Conservation (phyloP, 2,329 filamentous ascomycete genomes). For the Beauveria medogensis region DNA sequence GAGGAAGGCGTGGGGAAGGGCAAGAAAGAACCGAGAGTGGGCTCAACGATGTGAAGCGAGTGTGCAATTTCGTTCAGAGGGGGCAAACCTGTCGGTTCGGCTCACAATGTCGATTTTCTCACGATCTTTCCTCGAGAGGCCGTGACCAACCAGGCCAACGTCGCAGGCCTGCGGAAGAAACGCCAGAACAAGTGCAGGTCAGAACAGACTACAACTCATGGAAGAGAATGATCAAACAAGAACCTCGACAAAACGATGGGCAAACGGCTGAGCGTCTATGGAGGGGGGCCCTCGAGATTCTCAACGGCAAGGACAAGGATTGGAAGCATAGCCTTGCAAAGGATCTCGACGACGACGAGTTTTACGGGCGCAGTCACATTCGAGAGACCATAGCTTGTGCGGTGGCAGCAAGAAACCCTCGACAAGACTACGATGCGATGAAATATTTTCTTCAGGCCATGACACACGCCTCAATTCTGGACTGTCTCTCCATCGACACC, state of each 20-base stretch:
- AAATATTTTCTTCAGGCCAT: slow-evolving; percentile 1
- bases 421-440: not conserved
- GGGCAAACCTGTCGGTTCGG: not conserved
- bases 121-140: not conserved
- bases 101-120: not conserved
- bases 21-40: not conserved
- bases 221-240: not conserved
- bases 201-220: slow-evolving; percentile 3
- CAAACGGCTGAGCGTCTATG: not conserved
- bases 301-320: not conserved
- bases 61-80: not conserved
- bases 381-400: not conserved
- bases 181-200: not conserved
- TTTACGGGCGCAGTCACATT: slow-evolving; percentile 1
- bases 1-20: not conserved
- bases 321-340: not conserved
- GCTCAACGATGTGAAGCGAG: not conserved
- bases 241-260: not conserved
- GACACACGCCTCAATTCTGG: slow-evolving; percentile 3
- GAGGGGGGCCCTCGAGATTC: not conserved
- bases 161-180: not conserved
- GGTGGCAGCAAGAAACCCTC: not conserved
- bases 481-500: slow-evolving; percentile 7
- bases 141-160: not conserved
- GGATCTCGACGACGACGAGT: slow-evolving; percentile 2